Percentiles rank a stretch among this genome's conserved stretches.
Conservation (phyloP, 2,329 filamentous ascomycete genomes). For the Alternaria ventricosa region DNA sequence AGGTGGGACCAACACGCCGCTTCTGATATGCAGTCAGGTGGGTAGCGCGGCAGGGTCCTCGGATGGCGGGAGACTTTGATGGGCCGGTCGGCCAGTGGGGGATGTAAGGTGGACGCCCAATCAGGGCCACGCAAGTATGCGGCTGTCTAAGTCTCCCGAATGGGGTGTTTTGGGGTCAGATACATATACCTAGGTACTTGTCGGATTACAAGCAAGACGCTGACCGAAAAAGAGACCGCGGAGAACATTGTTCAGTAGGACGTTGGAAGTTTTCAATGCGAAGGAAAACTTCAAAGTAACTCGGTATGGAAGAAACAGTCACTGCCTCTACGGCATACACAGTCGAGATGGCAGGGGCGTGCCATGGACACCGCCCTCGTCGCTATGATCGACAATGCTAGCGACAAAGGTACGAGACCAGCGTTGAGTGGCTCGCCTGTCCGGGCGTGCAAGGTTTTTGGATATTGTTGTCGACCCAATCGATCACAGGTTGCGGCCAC, state of each 20-base stretch:
- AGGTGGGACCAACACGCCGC: conserved; percentile 24
- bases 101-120: conserved; percentile 17
- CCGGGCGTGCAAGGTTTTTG: not conserved
- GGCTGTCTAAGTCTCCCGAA: not conserved
- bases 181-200: not conserved
- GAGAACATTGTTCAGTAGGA: not conserved
- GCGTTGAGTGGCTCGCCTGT: conserved; percentile 4
- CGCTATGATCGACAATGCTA: conserved; percentile 15
- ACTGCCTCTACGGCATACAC: not conserved
- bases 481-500: not conserved
- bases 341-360: conserved; percentile 8
- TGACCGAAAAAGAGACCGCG: not conserved
- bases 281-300: not conserved
- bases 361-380: conserved; percentile 5
- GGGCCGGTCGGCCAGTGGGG: conserved; percentile 9
- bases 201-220: not conserved
- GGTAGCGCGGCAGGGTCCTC: conserved; percentile 24
- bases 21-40: conserved; percentile 27
- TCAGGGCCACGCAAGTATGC: conserved; percentile 7
- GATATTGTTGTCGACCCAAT: not conserved
- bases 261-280: not conserved
- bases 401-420: conserved; percentile 2
- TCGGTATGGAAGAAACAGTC: not conserved
- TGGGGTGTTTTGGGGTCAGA: not conserved
- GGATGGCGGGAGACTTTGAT: conserved; percentile 14